Evolutionary conservation across 169 alveolate genomes (phyloP).

Genomic region (Cyclospora cayetanensis): DNA sequence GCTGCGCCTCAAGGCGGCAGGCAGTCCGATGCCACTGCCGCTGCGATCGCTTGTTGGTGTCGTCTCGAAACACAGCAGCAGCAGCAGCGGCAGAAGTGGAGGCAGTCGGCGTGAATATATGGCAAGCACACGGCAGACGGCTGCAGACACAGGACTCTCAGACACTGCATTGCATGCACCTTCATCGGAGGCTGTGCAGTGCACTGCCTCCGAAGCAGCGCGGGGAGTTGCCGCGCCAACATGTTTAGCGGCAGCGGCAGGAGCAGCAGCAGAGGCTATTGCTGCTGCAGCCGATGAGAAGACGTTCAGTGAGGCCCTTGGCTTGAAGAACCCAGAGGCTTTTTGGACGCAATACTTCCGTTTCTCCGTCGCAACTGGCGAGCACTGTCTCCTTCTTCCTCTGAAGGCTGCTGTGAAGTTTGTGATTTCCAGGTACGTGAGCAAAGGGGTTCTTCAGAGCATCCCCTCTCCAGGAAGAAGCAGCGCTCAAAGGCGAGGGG

Average conservation of each 20-base stretch:
- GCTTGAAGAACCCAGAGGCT: neutral
- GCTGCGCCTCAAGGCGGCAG: conserved; percentile 54
- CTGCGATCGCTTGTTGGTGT: conserved; percentile 13
- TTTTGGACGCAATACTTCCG: conserved; percentile 6
- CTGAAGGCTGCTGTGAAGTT: conserved; percentile 45
- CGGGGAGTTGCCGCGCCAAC: too few relatives aligned
- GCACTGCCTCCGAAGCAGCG: neutral
- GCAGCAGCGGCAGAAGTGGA: neutral
- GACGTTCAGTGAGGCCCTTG: neutral
- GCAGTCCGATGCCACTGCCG: conserved; percentile 36
- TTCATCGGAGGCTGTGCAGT: too few relatives aligned
- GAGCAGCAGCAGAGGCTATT: neutral
- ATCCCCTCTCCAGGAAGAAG: too few relatives aligned
- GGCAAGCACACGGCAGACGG: too few relatives aligned
- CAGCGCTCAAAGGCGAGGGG: too few relatives aligned
- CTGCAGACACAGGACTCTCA: too few relatives aligned
- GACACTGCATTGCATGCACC: too few relatives aligned
- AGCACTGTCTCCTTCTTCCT: conserved; percentile 62
- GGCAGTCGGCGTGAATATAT: too few relatives aligned
- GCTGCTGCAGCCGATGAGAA: conserved; percentile 53
- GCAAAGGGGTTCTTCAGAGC: too few relatives aligned
- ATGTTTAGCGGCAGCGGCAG: neutral
- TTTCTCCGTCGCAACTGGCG: neutral
- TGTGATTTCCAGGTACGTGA: neutral
- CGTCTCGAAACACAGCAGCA: neutral